A percentile compares a stretch with the other conserved stretches of the same genome.
phyloP scores from a whole-genome alignment of 768 basidiomycete genomes.

The Leucocoprinus birnbaumii region DNA sequence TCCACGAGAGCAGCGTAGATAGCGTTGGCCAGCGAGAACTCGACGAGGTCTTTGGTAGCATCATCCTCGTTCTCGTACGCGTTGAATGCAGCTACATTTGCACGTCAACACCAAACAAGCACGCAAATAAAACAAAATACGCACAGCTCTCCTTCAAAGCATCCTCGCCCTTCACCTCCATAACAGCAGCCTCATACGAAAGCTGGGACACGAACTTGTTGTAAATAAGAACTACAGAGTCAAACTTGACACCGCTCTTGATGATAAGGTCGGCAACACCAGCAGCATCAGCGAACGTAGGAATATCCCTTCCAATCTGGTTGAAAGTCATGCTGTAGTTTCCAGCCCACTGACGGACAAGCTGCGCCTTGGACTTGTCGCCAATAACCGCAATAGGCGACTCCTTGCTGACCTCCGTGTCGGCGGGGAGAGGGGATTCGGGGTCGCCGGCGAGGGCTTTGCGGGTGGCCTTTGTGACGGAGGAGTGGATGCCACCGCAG shows the following conservation, averaged over 20 bases:
- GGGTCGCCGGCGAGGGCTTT: conserved; percentile 56
- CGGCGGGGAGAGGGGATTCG: conserved; percentile 46
- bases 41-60: conserved; percentile 86
- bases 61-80: conserved; percentile 99
- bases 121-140: conserved; percentile 25
- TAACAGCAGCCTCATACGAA: conserved; percentile 77
- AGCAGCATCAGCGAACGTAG: conserved; percentile 94
- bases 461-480: conserved; percentile 87
- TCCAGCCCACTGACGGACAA: conserved; percentile 58
- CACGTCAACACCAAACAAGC: background rate
- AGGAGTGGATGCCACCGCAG: conserved; percentile 99
- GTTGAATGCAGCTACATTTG: conserved; percentile 76
- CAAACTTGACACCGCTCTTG: conserved; percentile 82
- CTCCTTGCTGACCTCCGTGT: conserved; percentile 47
- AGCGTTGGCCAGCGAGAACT: conserved; percentile 96
- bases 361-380: conserved; percentile 96
- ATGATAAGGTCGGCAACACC: conserved; percentile 91
- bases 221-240: conserved; percentile 77
- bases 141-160: conserved; percentile 77
- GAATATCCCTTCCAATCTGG: conserved; percentile 96
- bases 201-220: conserved; percentile 89
- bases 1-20: conserved; percentile 93
- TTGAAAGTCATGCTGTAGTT: conserved; percentile 89
- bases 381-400: conserved; percentile 86
- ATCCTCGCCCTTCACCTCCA: conserved; percentile 81